A percentile compares a stretch with the other conserved stretches of the same genome.
phyloP scores from a whole-genome alignment of 202 grass and related monocot species.

The Carex sylvatica region DNA sequence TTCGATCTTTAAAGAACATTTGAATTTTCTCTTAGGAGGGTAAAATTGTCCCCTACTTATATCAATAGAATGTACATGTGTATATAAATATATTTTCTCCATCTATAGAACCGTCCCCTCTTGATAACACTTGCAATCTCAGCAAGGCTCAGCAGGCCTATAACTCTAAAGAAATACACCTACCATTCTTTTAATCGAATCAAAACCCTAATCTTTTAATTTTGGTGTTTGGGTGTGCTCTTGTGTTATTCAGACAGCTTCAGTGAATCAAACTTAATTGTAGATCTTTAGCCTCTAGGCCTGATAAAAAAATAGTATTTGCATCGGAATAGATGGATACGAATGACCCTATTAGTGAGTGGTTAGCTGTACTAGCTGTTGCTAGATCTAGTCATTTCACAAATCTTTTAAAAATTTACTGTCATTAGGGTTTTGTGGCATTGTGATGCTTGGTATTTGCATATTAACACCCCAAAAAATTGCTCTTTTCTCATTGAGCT shows the following conservation, averaged over 20 bases:
- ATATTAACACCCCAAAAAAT: conserved; percentile 31
- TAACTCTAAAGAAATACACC: conserved; percentile 3
- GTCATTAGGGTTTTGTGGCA: background rate
- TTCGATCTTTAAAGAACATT: conserved; percentile 97
- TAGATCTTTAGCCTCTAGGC: background rate
- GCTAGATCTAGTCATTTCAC: background rate
- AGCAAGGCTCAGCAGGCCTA: background rate
- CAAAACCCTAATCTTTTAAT: background rate
- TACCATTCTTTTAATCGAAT: background rate
- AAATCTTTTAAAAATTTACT: background rate
- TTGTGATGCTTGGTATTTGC: conserved; percentile 7
- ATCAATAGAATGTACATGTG: conserved; percentile 45
- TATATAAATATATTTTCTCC: conserved; percentile 35
- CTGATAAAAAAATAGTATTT: background rate
- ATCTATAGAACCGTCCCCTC: background rate
- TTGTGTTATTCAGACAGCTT: background rate
- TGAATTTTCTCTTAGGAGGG: conserved; percentile 60
- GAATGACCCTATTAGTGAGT: background rate
- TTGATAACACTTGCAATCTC: background rate
- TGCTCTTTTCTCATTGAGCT: background rate
- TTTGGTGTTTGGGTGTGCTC: background rate
- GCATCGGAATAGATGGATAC: background rate
- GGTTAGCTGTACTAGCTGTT: background rate
- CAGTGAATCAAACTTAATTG: background rate
- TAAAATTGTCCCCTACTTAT: conserved; percentile 28